These are phyloP conservation scores for Pseudogymnoascus sp. DNA, from an alignment of 2,329 filamentous ascomycete genomes.

Conservation along the genomic window DNA sequence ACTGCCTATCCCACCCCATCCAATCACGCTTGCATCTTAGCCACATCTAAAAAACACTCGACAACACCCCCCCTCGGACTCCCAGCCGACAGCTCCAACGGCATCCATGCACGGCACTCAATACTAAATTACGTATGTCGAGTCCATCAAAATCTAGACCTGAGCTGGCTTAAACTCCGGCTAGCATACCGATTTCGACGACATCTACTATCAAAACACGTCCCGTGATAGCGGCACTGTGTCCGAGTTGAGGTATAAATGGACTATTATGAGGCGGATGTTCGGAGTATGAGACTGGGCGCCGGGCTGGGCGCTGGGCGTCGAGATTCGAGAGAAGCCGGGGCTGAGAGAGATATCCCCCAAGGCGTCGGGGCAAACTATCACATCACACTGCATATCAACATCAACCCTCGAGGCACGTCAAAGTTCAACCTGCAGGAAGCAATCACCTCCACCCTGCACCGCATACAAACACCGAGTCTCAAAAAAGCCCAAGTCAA, in stretches of 20 bases:
- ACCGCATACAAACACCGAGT: neutral
- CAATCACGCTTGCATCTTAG: neutral
- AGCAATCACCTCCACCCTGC: neutral
- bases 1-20: neutral
- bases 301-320: neutral
- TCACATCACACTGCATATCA: neutral
- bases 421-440: neutral
- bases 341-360: neutral
- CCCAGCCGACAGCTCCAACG: neutral
- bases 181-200: neutral
- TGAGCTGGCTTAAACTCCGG: neutral
- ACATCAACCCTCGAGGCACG: too few species aligned
- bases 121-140: neutral
- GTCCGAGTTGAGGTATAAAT: neutral
- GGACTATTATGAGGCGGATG: neutral
- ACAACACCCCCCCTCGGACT: neutral
- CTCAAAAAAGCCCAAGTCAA: too few species aligned
- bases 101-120: neutral
- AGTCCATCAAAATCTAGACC: neutral
- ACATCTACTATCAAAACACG: neutral
- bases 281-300: neutral
- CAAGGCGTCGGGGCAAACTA: neutral
- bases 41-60: neutral
- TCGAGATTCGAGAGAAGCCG: neutral
- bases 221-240: neutral